phyloP scores from a whole-genome alignment of 2,329 filamentous ascomycete species.

The Talaromyces sp. region DNA sequence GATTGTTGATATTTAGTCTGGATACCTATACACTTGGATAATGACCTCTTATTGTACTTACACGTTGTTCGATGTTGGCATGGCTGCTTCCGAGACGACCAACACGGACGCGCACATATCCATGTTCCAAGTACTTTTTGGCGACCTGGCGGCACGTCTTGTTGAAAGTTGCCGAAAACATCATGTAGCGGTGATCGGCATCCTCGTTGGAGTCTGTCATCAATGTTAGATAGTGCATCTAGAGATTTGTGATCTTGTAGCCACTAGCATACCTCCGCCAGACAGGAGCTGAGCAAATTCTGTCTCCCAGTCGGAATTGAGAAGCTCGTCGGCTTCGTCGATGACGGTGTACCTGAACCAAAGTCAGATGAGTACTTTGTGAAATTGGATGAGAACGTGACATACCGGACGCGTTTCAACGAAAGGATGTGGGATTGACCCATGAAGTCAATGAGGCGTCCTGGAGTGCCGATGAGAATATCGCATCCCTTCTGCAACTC shows the following conservation, averaged over 20 bases:
- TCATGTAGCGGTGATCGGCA: constrained; percentile 66
- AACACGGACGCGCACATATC: constrained; percentile 78
- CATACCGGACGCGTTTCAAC: constrained; percentile 71
- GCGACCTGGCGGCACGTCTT: constrained; percentile 75
- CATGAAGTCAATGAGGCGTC: constrained; percentile 83
- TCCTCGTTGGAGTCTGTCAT: constrained; percentile 69
- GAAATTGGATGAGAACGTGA: not conserved
- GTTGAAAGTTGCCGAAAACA: constrained; percentile 95
- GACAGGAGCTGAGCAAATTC: constrained; percentile 73
- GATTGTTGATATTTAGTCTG: not conserved
- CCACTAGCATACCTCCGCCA: constrained; percentile 65
- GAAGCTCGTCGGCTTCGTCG: constrained; percentile 93
- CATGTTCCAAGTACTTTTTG: constrained; percentile 68
- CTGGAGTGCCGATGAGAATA: constrained; percentile 81
- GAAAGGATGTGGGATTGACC: constrained; percentile 66
- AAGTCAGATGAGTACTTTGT: constrained; percentile 7
- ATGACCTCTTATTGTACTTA: constrained; percentile 29
- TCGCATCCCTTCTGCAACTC: constrained; percentile 85
- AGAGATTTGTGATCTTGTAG: not conserved
- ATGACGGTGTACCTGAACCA: constrained; percentile 64
- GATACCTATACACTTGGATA: not conserved
- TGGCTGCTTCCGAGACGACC: constrained; percentile 84
- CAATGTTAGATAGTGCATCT: not conserved
- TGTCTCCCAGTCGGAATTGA: constrained; percentile 73
- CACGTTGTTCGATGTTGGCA: constrained; percentile 73